Percentiles rank a stretch among this genome's conserved stretches.
phyloP scores from a whole-genome alignment of 257 asterid species.

The Coffea canephora region DNA sequence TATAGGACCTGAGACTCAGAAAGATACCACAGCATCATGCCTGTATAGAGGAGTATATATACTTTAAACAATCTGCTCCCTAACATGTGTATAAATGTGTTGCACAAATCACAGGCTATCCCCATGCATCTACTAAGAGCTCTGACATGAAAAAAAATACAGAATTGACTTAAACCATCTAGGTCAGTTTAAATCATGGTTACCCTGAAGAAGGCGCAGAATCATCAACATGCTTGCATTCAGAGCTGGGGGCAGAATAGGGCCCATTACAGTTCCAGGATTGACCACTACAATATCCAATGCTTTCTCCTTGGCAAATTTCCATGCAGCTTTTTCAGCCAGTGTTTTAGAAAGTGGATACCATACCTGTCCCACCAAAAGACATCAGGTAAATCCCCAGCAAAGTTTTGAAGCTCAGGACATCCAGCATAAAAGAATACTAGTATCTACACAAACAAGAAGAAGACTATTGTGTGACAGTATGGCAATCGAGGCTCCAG shows the following conservation, averaged over 20 bases:
- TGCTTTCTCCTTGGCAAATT: conserved; percentile 71
- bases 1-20: neutral
- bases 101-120: neutral
- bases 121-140: neutral
- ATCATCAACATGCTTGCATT: conserved; percentile 78
- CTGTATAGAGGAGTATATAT: neutral
- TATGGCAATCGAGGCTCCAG: no score
- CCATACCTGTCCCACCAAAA: conserved; percentile 59
- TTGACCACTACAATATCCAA: conserved; percentile 79
- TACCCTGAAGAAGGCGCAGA: conserved; percentile 87
- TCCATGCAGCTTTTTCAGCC: conserved; percentile 97
- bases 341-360: conserved; percentile 78
- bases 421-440: neutral
- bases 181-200: neutral
- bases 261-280: conserved; percentile 89
- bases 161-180: neutral
- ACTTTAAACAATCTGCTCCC: neutral
- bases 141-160: neutral
- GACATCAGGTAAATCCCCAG: conserved; percentile 14
- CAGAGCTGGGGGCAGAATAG: conserved; percentile 59
- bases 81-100: neutral
- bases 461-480: no score
- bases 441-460: no score
- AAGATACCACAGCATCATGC: neutral
- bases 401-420: neutral